Evolutionary conservation across 1,139 yeast species (phyloP).

Genomic region (Spathaspora sp.): DNA sequence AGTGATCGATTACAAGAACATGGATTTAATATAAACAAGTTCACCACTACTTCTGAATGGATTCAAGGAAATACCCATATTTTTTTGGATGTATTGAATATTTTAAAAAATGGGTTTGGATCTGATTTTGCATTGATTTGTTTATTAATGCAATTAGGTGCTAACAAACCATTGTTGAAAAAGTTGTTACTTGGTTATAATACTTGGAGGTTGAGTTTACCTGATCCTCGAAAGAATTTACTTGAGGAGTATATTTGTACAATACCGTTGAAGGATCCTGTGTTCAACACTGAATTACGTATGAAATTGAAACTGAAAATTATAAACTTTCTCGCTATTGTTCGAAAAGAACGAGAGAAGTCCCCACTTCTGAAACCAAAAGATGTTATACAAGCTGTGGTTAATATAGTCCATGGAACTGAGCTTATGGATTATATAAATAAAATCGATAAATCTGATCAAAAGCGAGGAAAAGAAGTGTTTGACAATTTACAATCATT

Average conservation of each 20-base stretch:
- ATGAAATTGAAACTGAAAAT: background rate
- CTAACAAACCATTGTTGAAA: background rate
- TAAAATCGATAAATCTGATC: constrained; percentile 13
- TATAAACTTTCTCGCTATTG: background rate
- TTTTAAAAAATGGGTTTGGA: constrained; percentile 32
- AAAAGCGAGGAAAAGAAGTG: constrained; percentile 10
- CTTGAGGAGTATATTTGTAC: constrained; percentile 18
- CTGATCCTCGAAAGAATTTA: constrained; percentile 5
- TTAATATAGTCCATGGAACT: constrained; percentile 20
- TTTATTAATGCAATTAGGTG: constrained; percentile 22
- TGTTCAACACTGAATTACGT: constrained; percentile 5
- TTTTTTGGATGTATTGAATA: constrained; percentile 49
- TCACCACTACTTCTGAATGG: constrained; percentile 56
- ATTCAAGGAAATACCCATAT: constrained; percentile 47
- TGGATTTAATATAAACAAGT: constrained; percentile 44
- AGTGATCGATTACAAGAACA: constrained; percentile 36
- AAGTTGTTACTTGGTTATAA: constrained; percentile 4
- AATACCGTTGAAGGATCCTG: background rate
- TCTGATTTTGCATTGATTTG: constrained; percentile 36
- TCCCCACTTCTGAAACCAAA: constrained; percentile 13
- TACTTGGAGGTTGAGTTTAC: constrained; percentile 4
- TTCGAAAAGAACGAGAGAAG: background rate
- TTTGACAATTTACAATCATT: constrained; percentile 24
- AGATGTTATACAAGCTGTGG: constrained; percentile 20
- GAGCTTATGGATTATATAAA: constrained; percentile 25